Percentiles rank a stretch among this genome's conserved stretches.
phyloP scores from a whole-genome alignment of 148 eudicot species.

The Vaccinium myrtillus region DNA sequence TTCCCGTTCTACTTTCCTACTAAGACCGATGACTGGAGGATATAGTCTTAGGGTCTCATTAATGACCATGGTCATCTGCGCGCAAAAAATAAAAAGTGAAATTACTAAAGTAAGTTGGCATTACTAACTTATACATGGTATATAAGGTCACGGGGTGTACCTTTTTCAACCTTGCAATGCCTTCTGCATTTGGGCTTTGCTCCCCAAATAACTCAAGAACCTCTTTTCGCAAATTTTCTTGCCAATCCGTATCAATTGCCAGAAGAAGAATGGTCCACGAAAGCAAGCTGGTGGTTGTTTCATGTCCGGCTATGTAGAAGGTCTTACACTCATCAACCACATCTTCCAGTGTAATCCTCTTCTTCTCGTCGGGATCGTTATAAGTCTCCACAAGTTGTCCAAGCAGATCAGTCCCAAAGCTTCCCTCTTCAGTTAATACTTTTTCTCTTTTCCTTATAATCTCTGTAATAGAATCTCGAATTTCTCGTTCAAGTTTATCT shows the following conservation, averaged over 20 bases:
- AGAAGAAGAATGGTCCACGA: slow-evolving; percentile 21
- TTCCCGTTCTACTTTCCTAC: neutral
- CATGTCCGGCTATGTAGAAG: slow-evolving; percentile 20
- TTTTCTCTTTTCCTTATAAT: slow-evolving; percentile 16
- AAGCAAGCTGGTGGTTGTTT: slow-evolving; percentile 14
- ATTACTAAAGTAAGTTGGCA: too few relatives aligned
- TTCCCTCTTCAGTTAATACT: neutral
- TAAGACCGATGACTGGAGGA: neutral
- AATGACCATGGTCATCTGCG: slow-evolving; percentile 23
- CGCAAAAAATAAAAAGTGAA: neutral
- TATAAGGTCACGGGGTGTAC: neutral
- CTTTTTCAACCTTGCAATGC: slow-evolving; percentile 17
- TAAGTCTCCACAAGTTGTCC: slow-evolving; percentile 17
- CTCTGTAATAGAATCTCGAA: neutral
- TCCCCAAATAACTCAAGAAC: slow-evolving; percentile 17
- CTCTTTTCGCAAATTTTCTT: slow-evolving; percentile 21
- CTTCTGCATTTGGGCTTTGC: slow-evolving; percentile 17
- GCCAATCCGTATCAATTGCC: slow-evolving; percentile 26
- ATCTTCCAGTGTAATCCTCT: slow-evolving; percentile 6
- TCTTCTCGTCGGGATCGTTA: neutral
- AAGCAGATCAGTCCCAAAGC: slow-evolving; percentile 8
- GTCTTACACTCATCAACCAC: slow-evolving; percentile 21
- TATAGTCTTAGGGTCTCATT: slow-evolving; percentile 23
- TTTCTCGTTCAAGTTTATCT: slow-evolving; percentile 18
- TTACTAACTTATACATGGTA: neutral